Evolutionary conservation across 2,329 filamentous ascomycete genomes (phyloP).

Genomic region (Dactylella cylindrospora): DNA sequence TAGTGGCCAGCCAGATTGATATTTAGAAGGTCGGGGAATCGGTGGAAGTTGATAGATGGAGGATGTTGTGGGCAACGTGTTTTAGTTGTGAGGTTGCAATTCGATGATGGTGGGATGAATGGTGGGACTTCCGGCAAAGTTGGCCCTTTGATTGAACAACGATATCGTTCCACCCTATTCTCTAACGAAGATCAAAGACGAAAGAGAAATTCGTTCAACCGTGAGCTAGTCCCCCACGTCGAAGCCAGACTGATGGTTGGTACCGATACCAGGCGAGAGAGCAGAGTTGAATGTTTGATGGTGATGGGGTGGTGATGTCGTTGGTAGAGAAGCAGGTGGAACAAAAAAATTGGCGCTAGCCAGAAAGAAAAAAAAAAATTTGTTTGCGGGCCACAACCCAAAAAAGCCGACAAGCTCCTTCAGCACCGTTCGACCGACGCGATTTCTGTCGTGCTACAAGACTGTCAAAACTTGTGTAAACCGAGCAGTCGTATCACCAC

Average conservation of each 20-base stretch:
- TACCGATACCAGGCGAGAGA: too few relatives aligned
- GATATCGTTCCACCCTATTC: too few relatives aligned
- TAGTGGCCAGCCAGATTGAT: neutral
- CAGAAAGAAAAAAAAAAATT: constrained; percentile 7
- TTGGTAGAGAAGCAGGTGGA: constrained; percentile 24
- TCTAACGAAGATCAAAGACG: too few relatives aligned
- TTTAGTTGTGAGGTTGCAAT: neutral
- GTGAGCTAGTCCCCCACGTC: too few relatives aligned
- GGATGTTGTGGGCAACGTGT: neutral
- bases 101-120: neutral
- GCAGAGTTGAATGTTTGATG: neutral
- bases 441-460: too few relatives aligned
- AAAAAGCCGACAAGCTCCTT: neutral
- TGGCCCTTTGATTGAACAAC: too few relatives aligned
- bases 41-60: neutral
- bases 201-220: too few relatives aligned
- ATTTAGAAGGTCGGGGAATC: neutral
- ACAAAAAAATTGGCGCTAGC: constrained; percentile 23
- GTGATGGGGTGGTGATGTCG: constrained; percentile 2
- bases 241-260: too few relatives aligned
- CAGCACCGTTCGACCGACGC: too few relatives aligned
- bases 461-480: too few relatives aligned
- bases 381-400: constrained; percentile 1
- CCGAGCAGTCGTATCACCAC: too few relatives aligned
- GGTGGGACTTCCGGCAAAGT: too few relatives aligned